These are phyloP conservation scores for Arthroderma sp. DNA, from an alignment of 2,329 filamentous ascomycete genomes.

Conservation along the genomic window DNA sequence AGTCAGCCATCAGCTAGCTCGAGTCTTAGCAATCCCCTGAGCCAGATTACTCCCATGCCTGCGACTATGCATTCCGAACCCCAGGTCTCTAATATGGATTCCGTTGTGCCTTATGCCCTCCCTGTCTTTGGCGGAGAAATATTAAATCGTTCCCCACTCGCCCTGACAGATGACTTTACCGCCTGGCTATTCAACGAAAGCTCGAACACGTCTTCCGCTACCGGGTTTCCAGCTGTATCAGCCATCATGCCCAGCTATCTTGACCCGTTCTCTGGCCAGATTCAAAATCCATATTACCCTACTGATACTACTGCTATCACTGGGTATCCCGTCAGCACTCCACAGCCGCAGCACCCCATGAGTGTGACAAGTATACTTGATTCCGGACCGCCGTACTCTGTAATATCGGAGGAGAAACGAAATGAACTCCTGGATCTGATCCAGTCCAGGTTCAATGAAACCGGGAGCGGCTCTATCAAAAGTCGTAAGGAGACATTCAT, in stretches of 20 bases:
- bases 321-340: slow-evolving; percentile 34
- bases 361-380: slow-evolving; percentile 77
- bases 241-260: slow-evolving; percentile 32
- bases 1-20: slow-evolving; percentile 14
- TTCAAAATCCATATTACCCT: slow-evolving; percentile 41
- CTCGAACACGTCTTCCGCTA: slow-evolving; percentile 41
- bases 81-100: slow-evolving; percentile 24
- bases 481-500: slow-evolving; percentile 66
- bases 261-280: slow-evolving; percentile 32
- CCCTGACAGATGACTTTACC: slow-evolving; percentile 77
- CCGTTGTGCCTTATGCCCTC: slow-evolving; percentile 42
- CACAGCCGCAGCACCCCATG: slow-evolving; percentile 61
- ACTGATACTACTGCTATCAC: slow-evolving; percentile 37
- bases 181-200: slow-evolving; percentile 70
- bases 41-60: slow-evolving; percentile 14
- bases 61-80: slow-evolving; percentile 20
- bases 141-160: slow-evolving; percentile 75
- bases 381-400: slow-evolving; percentile 63
- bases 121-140: slow-evolving; percentile 79
- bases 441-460: slow-evolving; percentile 67
- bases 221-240: slow-evolving; percentile 35
- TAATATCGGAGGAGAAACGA: slow-evolving; percentile 77
- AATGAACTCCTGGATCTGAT: slow-evolving; percentile 74
- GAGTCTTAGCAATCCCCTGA: slow-evolving; percentile 14
- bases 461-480: slow-evolving; percentile 59